Evolutionary conservation across 192 early-diverging fungal genomes (phyloP).

Genomic region (Linnemannia elongata): DNA sequence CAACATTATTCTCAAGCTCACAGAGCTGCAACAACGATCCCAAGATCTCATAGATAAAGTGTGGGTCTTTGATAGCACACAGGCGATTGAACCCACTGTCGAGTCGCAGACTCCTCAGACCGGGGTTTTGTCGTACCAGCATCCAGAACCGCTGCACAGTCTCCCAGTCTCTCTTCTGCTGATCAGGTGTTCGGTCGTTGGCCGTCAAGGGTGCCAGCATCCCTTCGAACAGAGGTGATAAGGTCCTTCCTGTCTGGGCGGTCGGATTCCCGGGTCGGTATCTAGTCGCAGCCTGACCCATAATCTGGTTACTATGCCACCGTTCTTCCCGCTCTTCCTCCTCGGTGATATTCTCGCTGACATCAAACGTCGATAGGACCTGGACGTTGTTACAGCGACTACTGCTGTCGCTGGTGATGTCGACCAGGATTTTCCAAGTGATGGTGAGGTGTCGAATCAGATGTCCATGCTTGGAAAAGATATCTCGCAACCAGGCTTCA

Average conservation of each 20-base stretch:
- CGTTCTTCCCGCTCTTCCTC: neutral
- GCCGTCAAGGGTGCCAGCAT: neutral
- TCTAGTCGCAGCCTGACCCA: neutral
- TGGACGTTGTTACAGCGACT: neutral
- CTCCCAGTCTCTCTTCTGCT: neutral
- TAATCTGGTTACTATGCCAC: neutral
- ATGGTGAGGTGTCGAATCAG: neutral
- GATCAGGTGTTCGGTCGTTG: neutral
- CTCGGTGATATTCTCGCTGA: neutral
- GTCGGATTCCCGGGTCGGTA: neutral
- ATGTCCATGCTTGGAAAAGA: neutral
- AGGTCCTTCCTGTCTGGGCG: neutral
- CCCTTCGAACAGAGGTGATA: neutral
- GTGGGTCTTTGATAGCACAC: neutral
- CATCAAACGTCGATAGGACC: neutral
- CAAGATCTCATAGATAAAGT: conserved; percentile 2
- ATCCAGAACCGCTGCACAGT: neutral
- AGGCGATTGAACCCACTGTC: neutral
- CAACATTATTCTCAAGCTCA: neutral
- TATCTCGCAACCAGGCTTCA: neutral
- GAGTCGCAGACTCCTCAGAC: neutral
- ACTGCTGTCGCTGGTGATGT: neutral
- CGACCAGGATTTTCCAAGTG: neutral
- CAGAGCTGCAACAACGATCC: neutral
- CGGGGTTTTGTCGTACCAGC: neutral